Base-by-base conservation (phyloP, 331 rosid species). In the Dryas integrifolia region DNA sequence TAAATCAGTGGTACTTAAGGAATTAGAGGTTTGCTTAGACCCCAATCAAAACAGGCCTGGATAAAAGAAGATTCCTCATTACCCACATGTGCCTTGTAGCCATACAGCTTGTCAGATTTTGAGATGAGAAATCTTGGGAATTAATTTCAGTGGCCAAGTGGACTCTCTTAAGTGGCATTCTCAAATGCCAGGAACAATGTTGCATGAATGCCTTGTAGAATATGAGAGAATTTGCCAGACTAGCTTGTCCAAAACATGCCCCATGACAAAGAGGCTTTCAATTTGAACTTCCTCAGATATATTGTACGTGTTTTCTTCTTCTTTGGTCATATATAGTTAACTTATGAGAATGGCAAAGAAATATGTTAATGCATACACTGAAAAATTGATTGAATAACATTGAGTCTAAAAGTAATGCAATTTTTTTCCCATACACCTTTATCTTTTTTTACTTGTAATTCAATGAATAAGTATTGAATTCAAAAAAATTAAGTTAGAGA, bases 11-110 rank as follows among this genome's bases (percentile, higher is more conserved):
- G 44, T 11, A 5, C 6, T 38, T n/a, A 10, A 7, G 53, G 43
- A 70, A 55, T 53, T 6, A 55, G 74, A 55, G 74, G 43, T 4
- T 70, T 70, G 15, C 65, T 70, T 55, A 55, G 53, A 24, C 40
- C 51, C 74, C 50, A 40, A 69, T n/a, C 74, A 53, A 55, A 16
- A 44, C 10, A 12, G 18, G 21, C 49, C 49, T 2, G 8, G 2
- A 38, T 50, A 6, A 48, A 6, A 30, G 4, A 40, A 39, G 9
- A 69, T 69, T 69, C 50, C 39, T 24, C 5, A 26, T 3, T 7
- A 38, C 7, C 26, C 47, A 10, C 62, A 4, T 4, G 45, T n/a
- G 13, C 16, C 5, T 9, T 30, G n/a, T 68, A 44, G 48, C 40
- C 1, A 30, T 58, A 40, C 52, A 69, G 43, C 52, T 16, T 40